Base-by-base conservation (phyloP, 1,284 basidiomycete genomes). In the Coniferiporia weirii region DNA sequence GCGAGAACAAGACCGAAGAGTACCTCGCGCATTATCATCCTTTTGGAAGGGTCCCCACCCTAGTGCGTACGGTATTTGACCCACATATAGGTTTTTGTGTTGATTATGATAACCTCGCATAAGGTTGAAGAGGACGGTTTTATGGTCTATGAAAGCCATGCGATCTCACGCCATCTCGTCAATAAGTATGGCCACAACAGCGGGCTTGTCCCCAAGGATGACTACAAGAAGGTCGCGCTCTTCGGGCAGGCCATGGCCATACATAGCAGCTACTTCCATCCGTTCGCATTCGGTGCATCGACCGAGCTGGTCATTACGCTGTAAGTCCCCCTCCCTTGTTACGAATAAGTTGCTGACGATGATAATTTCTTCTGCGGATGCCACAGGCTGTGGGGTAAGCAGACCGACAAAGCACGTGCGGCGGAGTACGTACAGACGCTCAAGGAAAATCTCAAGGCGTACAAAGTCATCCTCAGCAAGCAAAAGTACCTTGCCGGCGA, bases 401-500 rank as follows among this genome's bases (percentile, higher is more conserved):
- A 59, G 22, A 35, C 36, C 10, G 69, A 79, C 64, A 17, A 65
- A 34, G 64, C 44, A 15, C 67, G 61, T 20, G 72, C 70, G 17
- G 61, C 68, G 3, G 56, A 68, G 7, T 47, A 64, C 12, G 63
- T 68, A 43, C 60, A 47, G 0, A 66, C 58, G 4, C 67, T 81
- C 1, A 66, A 66, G 8, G 63, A 61, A 2, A 76, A 69, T 51
- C 69, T 82, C 15, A 69, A 76, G 32, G 76, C 66, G 1, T 82
- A 82, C 65, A 75, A 82, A 20, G 48, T 52, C 4, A 75, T 83
- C 50, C 72, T 83, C 13, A 59, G 69, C 53, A 80, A 77, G 67
- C 72, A 76, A 58, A 76, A 74, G 56, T 82, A 78, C 60, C 57
- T 82, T 13, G 77, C 73, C 22, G 78, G 79, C 8, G 68, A 79